Percentiles rank a stretch among this genome's conserved stretches.
Evolutionary conservation across 2,329 filamentous ascomycete species (phyloP).

Genomic region (Zelopaecilomyces penicillatus): DNA sequence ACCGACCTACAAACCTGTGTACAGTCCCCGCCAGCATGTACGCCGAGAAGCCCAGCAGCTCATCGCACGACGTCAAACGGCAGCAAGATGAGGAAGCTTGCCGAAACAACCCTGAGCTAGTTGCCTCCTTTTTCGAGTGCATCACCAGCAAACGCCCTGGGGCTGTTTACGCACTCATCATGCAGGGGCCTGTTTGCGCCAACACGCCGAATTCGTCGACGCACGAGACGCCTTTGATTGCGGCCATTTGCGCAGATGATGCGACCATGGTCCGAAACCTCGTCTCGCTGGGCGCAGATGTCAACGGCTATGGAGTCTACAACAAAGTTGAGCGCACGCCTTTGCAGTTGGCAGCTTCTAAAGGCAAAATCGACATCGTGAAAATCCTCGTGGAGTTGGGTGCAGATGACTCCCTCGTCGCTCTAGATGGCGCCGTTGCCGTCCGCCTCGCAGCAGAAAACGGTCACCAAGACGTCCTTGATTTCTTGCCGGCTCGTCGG

Average conservation of each 20-base stretch:
- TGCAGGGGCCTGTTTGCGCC: not conserved
- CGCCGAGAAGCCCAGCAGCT: not conserved
- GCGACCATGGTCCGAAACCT: slow-evolving; percentile 3
- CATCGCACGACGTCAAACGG: not conserved
- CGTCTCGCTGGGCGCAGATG: slow-evolving; percentile 23
- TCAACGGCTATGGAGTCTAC: slow-evolving; percentile 19
- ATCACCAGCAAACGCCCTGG: not conserved
- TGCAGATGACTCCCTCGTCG: slow-evolving; percentile 35
- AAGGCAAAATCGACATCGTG: slow-evolving; percentile 32
- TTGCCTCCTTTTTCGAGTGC: not conserved
- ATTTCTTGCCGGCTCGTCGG: slow-evolving; percentile 31
- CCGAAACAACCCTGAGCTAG: not conserved
- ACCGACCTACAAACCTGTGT: not conserved
- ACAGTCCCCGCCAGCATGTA: not conserved
- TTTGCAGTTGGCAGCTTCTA: slow-evolving; percentile 34
- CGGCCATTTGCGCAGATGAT: slow-evolving; percentile 1
- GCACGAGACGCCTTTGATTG: slow-evolving; percentile 3
- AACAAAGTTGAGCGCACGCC: slow-evolving; percentile 27
- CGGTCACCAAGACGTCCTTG: slow-evolving; percentile 35
- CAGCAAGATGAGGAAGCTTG: not conserved
- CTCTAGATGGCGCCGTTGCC: slow-evolving; percentile 37
- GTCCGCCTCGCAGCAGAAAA: slow-evolving; percentile 34
- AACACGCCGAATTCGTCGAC: not conserved
- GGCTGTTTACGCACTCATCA: not conserved
- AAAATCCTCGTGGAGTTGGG: slow-evolving; percentile 31